Percentiles rank a stretch among this genome's conserved stretches.
Conservation (phyloP, 2,329 filamentous ascomycete genomes). For the Ophiostoma ips region DNA sequence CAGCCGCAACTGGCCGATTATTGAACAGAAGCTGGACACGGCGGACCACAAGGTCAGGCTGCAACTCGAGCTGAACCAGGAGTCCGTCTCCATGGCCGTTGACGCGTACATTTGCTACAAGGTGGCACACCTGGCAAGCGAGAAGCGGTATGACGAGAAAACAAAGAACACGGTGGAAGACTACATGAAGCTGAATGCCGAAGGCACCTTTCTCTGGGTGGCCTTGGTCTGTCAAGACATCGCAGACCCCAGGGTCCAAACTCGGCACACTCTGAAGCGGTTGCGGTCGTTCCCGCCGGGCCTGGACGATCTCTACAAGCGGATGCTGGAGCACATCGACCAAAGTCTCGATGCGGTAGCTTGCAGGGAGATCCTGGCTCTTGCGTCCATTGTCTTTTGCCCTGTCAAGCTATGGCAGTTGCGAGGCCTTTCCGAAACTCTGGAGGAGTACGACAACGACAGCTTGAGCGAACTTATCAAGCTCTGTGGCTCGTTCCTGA, state of each 20-base stretch:
- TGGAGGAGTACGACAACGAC: constrained; percentile 18
- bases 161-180: constrained; percentile 7
- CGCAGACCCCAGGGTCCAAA: constrained; percentile 16
- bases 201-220: constrained; percentile 32
- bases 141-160: constrained; percentile 16
- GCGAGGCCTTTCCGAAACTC: constrained; percentile 15
- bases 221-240: constrained; percentile 24
- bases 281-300: constrained; percentile 21
- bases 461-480: constrained; percentile 18
- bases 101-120: constrained; percentile 23
- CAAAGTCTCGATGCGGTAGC: constrained; percentile 14
- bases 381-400: constrained; percentile 19
- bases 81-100: constrained; percentile 19
- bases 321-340: constrained; percentile 24
- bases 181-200: constrained; percentile 19
- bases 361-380: constrained; percentile 23
- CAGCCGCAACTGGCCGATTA: constrained; percentile 18
- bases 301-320: constrained; percentile 23
- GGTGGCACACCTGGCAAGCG: constrained; percentile 17
- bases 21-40: constrained; percentile 20
- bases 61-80: constrained; percentile 24
- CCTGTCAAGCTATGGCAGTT: constrained; percentile 26
- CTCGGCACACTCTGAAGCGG: constrained; percentile 12
- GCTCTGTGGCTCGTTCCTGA: constrained; percentile 27
- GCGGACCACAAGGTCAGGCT: constrained; percentile 17